Evolutionary conservation across 257 asterid genomes (phyloP), one percentile per base, ranked within the genome.

Genomic region (Coffea canephora): DNA sequence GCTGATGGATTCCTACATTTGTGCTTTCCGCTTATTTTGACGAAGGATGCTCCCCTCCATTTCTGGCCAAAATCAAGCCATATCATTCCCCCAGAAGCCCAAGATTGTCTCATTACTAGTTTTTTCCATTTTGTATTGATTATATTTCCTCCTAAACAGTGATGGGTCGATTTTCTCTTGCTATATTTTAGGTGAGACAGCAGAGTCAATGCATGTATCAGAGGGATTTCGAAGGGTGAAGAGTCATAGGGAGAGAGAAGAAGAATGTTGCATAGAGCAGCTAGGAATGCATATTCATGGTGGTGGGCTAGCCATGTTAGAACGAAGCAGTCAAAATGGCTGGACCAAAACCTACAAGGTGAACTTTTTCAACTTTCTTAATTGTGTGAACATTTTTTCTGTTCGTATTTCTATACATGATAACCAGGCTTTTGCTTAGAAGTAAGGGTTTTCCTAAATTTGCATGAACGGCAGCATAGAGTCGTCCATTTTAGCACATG

Each of bases 301-400:
- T 88, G 91, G 91, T 85, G 89, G 89, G 91, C 91, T 45, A 88
- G 91, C 85, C 91, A 88, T 82, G 84, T 88, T 21, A 84, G 91
- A 64, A 85, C 91, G 55, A 88, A 88, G 77, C 91, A 88, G 80
- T 88, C 91, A 45, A 88, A 88, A 88, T 88, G 91, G 91, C 82
- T 88, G 59, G 89, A 88, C 48, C 85, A 88, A 59, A 88, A 82
- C 62, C 82, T 88, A 49, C 88, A 82, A 85, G 91, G 91, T 85
- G 89, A 70, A 88, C 79, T 43, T 69, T 27, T 27, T 31, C 41
- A 8, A 43, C 15, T 12, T 43, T 15, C 18, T 41, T 61, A 43
- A 41, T 80, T 27, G 55, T 76, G 48, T 41, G 55, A 25, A 11
- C 66, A 75, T 27, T 21, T 80, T 80, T 61, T 31, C 23, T 65